phyloP scores from a whole-genome alignment of 257 asterid species.

The Solanum bukasovii region DNA sequence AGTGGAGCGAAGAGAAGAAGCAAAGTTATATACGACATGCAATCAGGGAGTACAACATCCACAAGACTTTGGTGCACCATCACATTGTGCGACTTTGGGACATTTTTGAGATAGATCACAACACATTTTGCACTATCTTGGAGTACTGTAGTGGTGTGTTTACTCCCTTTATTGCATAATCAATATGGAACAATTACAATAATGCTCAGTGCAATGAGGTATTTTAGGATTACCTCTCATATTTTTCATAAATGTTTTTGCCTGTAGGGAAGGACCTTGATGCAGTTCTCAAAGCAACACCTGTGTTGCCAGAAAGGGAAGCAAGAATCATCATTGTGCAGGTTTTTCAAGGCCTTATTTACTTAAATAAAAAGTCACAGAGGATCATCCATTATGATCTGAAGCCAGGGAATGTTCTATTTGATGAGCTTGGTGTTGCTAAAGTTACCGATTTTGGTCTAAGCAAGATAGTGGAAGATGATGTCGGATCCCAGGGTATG shows the following conservation, averaged over 20 bases:
- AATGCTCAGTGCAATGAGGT: not conserved
- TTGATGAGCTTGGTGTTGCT: conserved; percentile 83
- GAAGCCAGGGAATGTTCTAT: conserved; percentile 97
- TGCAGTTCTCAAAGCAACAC: conserved; percentile 86
- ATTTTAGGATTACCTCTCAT: not conserved
- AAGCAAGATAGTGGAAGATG: conserved; percentile 96
- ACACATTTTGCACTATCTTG: conserved; percentile 94
- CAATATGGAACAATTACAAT: not conserved
- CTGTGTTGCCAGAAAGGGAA: conserved; percentile 82
- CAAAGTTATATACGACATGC: conserved; percentile 96
- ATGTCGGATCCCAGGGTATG: conserved; percentile 99
- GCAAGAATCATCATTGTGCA: conserved; percentile 81
- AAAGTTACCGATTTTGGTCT: conserved; percentile 98
- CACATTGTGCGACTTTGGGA: conserved; percentile 99
- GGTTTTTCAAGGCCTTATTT: conserved; percentile 93
- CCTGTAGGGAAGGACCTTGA: conserved; percentile 92
- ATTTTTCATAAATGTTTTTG: not conserved
- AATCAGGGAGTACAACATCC: conserved; percentile 97
- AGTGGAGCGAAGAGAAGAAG: conserved; percentile 99
- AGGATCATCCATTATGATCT: conserved; percentile 92
- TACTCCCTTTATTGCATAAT: not conserved
- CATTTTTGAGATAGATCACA: conserved; percentile 91
- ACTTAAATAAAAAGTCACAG: conserved; percentile 85
- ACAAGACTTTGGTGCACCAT: conserved; percentile 81
- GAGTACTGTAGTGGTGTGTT: conserved; percentile 91